A percentile compares a stretch with the other conserved stretches of the same genome.
Evolutionary conservation across 2,329 filamentous ascomycete genomes (phyloP).

Genomic region (Phaeomoniella chlamydospora): DNA sequence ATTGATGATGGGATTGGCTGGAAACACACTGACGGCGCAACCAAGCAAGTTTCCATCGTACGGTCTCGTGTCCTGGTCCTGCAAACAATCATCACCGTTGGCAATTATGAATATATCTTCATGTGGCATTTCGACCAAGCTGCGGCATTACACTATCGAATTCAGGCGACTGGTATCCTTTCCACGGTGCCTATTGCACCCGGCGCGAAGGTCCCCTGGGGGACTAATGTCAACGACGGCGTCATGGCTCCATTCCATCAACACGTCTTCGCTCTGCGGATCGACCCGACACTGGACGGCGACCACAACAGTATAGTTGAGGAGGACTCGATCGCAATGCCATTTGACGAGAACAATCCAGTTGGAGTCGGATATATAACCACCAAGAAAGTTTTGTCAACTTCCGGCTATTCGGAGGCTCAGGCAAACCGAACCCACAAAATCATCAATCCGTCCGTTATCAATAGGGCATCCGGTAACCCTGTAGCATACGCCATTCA

Average conservation of each 20-base stretch:
- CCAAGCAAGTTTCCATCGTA: conserved; percentile 18
- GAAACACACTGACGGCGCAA: conserved; percentile 26
- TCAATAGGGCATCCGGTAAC: conserved; percentile 38
- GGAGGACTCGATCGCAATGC: conserved; percentile 45
- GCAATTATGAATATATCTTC: conserved; percentile 31
- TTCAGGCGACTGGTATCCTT: conserved; percentile 31
- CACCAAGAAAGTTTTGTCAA: conserved; percentile 27
- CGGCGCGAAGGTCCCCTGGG: conserved; percentile 19
- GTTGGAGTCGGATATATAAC: conserved; percentile 37
- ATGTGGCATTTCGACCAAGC: conserved; percentile 26
- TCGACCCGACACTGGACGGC: conserved; percentile 27
- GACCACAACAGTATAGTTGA: conserved; percentile 25
- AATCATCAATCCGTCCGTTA: conserved; percentile 38
- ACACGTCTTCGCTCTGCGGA: conserved; percentile 28
- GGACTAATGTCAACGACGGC: conserved; percentile 24
- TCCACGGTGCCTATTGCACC: conserved; percentile 23
- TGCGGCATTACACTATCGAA: conserved; percentile 24
- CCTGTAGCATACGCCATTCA: conserved; percentile 43
- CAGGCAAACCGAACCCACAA: conserved; percentile 37
- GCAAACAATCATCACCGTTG: conserved; percentile 25
- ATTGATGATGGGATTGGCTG: conserved; percentile 23
- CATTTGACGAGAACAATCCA: conserved; percentile 38
- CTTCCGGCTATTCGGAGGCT: conserved; percentile 30
- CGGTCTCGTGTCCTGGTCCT: conserved; percentile 19
- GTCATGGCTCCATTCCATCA: conserved; percentile 29